These are phyloP conservation scores for Colletotrichum chrysophilum DNA, from an alignment of 2,329 filamentous ascomycete species.

Conservation along the genomic window DNA sequence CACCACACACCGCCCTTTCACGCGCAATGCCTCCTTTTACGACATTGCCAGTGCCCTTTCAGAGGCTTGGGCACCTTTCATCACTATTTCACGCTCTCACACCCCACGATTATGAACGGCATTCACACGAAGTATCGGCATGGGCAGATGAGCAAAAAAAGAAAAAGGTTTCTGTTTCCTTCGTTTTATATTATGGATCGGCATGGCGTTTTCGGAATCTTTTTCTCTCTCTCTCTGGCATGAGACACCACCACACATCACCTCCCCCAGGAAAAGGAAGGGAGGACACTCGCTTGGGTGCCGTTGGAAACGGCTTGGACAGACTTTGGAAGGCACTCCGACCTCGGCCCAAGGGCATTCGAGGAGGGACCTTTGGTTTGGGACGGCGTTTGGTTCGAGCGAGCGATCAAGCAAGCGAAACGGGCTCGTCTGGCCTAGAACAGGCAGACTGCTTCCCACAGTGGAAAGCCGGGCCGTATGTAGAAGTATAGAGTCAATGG, in stretches of 20 bases:
- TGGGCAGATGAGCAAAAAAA: constrained; percentile 17
- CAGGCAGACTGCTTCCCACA: not conserved
- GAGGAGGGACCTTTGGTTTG: not conserved
- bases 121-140: constrained; percentile 13
- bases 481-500: constrained; percentile 17
- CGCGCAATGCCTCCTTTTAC: not conserved
- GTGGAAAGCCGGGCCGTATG: constrained; percentile 15
- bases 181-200: not conserved
- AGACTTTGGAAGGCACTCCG: not conserved
- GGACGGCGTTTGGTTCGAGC: constrained; percentile 10
- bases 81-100: not conserved
- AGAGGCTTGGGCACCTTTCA: not conserved
- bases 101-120: constrained; percentile 15
- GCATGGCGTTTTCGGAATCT: constrained; percentile 4
- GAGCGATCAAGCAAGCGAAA: not conserved
- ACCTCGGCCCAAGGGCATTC: not conserved
- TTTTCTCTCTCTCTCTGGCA: not conserved
- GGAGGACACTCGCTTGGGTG: constrained; percentile 10
- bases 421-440: constrained; percentile 9
- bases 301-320: constrained; percentile 13
- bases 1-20: not conserved
- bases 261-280: not conserved
- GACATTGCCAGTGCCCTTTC: constrained; percentile 7
- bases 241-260: not conserved
- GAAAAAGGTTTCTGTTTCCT: not conserved